Evolutionary conservation across 2,329 filamentous ascomycete species (phyloP).

Genomic region (Claviceps digitariae): DNA sequence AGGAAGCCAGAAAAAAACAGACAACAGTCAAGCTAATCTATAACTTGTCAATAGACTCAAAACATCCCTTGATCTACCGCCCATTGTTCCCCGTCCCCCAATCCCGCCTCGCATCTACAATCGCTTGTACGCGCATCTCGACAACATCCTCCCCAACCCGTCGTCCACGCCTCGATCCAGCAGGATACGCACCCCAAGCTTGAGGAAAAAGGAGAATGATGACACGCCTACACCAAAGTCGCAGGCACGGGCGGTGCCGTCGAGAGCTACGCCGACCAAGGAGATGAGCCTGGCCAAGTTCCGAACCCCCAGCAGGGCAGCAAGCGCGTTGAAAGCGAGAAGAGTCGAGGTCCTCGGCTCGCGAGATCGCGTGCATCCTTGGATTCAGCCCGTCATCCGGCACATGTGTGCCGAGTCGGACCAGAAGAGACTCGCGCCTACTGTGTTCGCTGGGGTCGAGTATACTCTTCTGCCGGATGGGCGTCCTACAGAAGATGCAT

Average conservation of each 20-base stretch:
- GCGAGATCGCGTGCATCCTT: slow-evolving; percentile 37
- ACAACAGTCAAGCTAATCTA: neutral
- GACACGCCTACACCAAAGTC: slow-evolving; percentile 15
- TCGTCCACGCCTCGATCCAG: slow-evolving; percentile 18
- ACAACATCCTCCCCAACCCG: slow-evolving; percentile 48
- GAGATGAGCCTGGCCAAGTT: slow-evolving; percentile 29
- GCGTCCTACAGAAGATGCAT: slow-evolving; percentile 31
- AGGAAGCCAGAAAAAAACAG: neutral
- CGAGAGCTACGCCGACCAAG: slow-evolving; percentile 33
- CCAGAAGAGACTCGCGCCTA: slow-evolving; percentile 50
- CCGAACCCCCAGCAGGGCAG: slow-evolving; percentile 20
- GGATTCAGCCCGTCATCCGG: slow-evolving; percentile 57
- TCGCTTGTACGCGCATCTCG: slow-evolving; percentile 68
- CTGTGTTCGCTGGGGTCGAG: slow-evolving; percentile 63
- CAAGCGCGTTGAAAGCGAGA: slow-evolving; percentile 29
- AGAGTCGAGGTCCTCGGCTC: slow-evolving; percentile 11
- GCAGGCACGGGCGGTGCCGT: slow-evolving; percentile 21
- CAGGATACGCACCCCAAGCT: slow-evolving; percentile 20
- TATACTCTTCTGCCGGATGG: slow-evolving; percentile 31
- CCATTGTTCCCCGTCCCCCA: slow-evolving; percentile 61
- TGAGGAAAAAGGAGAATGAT: slow-evolving; percentile 16
- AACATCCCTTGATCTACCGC: slow-evolving; percentile 60
- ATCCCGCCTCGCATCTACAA: slow-evolving; percentile 72
- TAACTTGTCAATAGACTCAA: slow-evolving; percentile 44
- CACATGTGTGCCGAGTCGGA: slow-evolving; percentile 47